Percentiles rank a stretch among this genome's conserved stretches.
These are phyloP conservation scores for Euphorbia schlechtendalii DNA, from an alignment of 441 rosid genomes.

Conservation along the genomic window DNA sequence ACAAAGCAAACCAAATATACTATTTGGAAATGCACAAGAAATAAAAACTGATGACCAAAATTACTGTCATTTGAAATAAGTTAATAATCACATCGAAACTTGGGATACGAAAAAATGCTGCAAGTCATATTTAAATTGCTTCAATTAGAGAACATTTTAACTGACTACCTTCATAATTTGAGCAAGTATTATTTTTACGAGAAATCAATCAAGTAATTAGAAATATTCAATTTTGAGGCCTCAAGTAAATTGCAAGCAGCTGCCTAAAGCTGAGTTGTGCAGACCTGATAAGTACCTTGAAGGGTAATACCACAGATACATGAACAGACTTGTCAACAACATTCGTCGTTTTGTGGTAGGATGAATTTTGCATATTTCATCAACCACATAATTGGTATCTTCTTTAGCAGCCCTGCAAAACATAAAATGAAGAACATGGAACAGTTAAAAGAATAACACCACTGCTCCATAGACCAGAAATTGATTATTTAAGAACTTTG, in stretches of 20 bases:
- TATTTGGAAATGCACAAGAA: neutral
- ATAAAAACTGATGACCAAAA: neutral
- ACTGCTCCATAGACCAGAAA: neutral
- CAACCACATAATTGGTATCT: constrained; percentile 29
- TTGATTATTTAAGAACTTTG: no score
- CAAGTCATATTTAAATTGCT: no score
- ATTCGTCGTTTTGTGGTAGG: constrained; percentile 42
- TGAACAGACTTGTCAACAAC: constrained; percentile 49
- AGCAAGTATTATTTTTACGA: neutral
- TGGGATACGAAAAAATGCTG: no score
- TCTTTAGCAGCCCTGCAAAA: constrained; percentile 30
- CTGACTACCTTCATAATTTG: neutral
- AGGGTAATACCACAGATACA: constrained; percentile 53
- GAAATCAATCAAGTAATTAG: neutral
- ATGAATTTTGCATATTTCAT: constrained; percentile 30
- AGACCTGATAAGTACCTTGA: constrained; percentile 96
- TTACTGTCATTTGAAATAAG: neutral
- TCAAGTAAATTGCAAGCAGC: constrained; percentile 6
- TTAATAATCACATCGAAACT: no score
- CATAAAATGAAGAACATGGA: constrained; percentile 20
- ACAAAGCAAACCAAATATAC: neutral
- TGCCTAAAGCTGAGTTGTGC: constrained; percentile 44
- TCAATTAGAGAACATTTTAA: no score
- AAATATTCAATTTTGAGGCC: neutral
- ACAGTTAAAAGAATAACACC: neutral